Evolutionary conservation across 2,329 filamentous ascomycete genomes (phyloP), one percentile per base, ranked within the genome.

Genomic region (Beauveria pseudobassiana): DNA sequence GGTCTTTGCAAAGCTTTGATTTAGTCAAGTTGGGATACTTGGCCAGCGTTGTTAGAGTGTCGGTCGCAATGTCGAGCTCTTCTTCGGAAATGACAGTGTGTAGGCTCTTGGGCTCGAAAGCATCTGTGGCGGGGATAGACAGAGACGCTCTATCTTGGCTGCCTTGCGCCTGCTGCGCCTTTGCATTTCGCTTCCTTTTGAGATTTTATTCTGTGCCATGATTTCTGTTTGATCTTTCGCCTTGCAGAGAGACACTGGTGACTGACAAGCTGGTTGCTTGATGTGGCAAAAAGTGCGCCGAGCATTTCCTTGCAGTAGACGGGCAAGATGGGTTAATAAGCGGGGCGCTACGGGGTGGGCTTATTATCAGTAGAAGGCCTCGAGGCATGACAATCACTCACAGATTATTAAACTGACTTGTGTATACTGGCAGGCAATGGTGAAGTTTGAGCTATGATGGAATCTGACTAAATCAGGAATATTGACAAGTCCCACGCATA

Each of bases 61-160:
- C 87, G 61, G 88, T 78, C 1, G 86, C 79, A 62, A 89, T 83
- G 51, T 88, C 87, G 60, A 90, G 78, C 64, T 90, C 87, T 66
- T 88, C 86, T 18, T 79, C 76, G 2, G 84, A 84, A n/a, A 84
- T 77, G 63, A 87, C 72, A 0, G 80, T 78, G 58, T 79, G 75
- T 3, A 86, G 73, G 54, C 70, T 82, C 66, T 77, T 80, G n/a
- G 80, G 77, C 63, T 80, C 79, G 58, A 72, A 65, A 3, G 65
- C 63, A 5, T 68, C 65, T 40, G 70, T 70, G 50, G 76, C 75
- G 30, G 76, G 72, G 16, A 75, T 73, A 1, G 74, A 20, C 43
- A 70, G 70, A 51, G 76, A 74, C 34, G 76, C 72, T 76, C 74
- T 0, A 74, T 69, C 66, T 81, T 80, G 18, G 68, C 61, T 2